Evolutionary conservation across 75 land plant genomes (phyloP).

Genomic region (Pinus taeda): DNA sequence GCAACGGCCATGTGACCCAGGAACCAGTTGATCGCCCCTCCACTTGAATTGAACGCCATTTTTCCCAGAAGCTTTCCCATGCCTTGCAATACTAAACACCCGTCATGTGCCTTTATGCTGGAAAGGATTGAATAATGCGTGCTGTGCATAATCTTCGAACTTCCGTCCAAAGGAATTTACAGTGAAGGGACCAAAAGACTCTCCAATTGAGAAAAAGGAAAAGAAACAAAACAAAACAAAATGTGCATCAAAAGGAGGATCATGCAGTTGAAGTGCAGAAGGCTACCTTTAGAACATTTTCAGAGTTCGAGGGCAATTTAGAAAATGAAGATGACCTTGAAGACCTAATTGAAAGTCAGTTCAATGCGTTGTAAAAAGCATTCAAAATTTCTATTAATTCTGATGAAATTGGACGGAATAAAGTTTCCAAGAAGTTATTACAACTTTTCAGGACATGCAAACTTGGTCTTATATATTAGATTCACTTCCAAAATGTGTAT

Average conservation of each 20-base stretch:
- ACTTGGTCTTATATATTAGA: conserved; percentile 82
- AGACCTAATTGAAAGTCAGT: conserved; percentile 64
- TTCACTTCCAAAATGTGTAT: conserved; percentile 33
- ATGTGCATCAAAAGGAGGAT: conserved; percentile 24
- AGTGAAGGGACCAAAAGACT: not conserved
- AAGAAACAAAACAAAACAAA: not conserved
- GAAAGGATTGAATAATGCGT: conserved; percentile 27
- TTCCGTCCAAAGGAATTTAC: not conserved
- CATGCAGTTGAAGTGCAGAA: conserved; percentile 51
- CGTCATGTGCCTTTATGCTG: conserved; percentile 69
- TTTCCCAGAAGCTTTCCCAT: no score
- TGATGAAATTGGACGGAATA: conserved; percentile 54
- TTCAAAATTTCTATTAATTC: conserved; percentile 56
- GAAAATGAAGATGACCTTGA: conserved; percentile 71
- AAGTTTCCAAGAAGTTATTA: conserved; percentile 78
- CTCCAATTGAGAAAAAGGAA: not conserved
- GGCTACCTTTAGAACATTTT: conserved; percentile 37
- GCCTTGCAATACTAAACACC: conserved; percentile 61
- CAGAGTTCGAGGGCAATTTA: conserved; percentile 66
- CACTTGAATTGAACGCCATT: no score
- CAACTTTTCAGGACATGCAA: conserved; percentile 75
- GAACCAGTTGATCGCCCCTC: no score
- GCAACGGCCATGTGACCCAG: no score
- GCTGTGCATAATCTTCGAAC: conserved; percentile 1
- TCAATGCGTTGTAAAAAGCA: conserved; percentile 56